Conservation (phyloP, 768 basidiomycete genomes). For the Leucogyrophana mollusca region DNA sequence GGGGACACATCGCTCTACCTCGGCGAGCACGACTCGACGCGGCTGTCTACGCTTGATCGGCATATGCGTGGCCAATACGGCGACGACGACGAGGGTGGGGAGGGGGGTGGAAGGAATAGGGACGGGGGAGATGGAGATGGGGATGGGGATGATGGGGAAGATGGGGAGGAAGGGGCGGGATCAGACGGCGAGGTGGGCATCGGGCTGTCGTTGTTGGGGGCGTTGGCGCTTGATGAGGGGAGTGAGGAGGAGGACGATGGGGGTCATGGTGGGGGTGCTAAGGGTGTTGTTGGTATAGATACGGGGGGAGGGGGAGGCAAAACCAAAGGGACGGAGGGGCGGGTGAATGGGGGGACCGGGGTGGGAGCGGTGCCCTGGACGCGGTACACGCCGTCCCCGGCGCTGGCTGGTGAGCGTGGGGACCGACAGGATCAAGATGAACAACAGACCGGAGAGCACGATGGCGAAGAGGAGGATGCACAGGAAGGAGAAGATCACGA, state of each 20-base stretch:
- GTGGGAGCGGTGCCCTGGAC: constrained; percentile 24
- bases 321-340: too few relatives aligned
- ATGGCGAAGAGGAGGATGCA: background rate
- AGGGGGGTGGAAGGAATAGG: background rate
- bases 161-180: constrained; percentile 25
- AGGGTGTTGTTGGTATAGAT: constrained; percentile 1
- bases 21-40: constrained; percentile 16
- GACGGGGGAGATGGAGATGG: background rate
- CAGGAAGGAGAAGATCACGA: constrained; percentile 9
- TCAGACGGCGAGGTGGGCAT: constrained; percentile 69
- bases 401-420: too few relatives aligned
- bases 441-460: background rate
- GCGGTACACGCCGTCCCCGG: constrained; percentile 22
- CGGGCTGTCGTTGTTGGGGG: constrained; percentile 63
- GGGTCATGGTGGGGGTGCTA: constrained; percentile 8
- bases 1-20: too few relatives aligned
- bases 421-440: too few relatives aligned
- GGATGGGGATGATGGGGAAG: background rate
- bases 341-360: too few relatives aligned
- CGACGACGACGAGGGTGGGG: constrained; percentile 9
- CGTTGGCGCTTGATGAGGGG: constrained; percentile 35
- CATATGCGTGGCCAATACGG: constrained; percentile 12
- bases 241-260: constrained; percentile 13
- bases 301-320: background rate
- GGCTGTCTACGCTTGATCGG: constrained; percentile 22